A percentile compares a stretch with the other conserved stretches of the same genome.
Evolutionary conservation across 129 eudicot species (phyloP).

Genomic region (Silybum marianum): DNA sequence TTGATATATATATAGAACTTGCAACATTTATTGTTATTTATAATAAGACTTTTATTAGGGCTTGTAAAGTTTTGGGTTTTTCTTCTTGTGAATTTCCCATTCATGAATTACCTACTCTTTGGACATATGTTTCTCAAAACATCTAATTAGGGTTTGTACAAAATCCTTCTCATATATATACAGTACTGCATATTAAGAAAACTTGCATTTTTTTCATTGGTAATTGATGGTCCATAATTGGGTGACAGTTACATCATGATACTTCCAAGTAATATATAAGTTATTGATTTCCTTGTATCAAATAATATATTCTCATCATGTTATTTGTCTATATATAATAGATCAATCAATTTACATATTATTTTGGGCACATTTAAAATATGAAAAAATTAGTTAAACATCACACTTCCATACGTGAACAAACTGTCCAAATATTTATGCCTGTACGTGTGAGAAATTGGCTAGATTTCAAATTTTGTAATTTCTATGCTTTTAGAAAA

Average conservation of each 20-base stretch:
- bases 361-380: not conserved
- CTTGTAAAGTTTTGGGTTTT: constrained; percentile 23
- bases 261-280: constrained; percentile 2
- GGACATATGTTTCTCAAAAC: not conserved
- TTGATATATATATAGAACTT: not conserved
- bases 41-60: constrained; percentile 24
- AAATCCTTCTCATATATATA: not conserved
- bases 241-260: not conserved
- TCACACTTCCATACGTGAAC: not conserved
- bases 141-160: constrained; percentile 12
- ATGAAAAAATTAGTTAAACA: not conserved
- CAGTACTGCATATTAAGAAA: constrained; percentile 1
- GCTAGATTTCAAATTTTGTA: not conserved
- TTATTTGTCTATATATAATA: not conserved
- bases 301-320: not conserved
- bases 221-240: not conserved
- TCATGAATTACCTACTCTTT: constrained; percentile 13
- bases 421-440: not conserved
- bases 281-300: not conserved
- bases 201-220: not conserved
- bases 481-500: not conserved
- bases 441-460: not conserved
- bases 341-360: not conserved
- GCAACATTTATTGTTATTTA: not conserved
- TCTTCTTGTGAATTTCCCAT: constrained; percentile 16